These are phyloP conservation scores for Nitzschia inconspicua DNA, from an alignment of 108 stramenopile genomes.

Conservation along the genomic window DNA sequence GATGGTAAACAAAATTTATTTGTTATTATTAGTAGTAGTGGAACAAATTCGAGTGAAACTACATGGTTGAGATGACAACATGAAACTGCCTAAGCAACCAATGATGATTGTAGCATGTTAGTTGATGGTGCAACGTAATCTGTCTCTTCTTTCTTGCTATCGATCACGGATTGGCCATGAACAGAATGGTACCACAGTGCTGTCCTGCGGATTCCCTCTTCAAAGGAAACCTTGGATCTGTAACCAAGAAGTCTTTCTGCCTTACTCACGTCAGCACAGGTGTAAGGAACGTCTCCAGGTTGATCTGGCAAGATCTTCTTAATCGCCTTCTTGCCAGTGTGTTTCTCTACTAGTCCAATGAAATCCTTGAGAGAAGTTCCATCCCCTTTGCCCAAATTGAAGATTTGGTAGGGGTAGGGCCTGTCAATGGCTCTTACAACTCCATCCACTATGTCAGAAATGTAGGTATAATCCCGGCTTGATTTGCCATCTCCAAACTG, in stretches of 20 bases:
- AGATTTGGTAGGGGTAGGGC: constrained; percentile 82
- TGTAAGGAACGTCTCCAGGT: constrained; percentile 93
- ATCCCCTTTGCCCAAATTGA: constrained; percentile 89
- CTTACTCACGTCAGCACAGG: constrained; percentile 89
- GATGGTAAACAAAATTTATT: background rate
- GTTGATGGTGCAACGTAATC: background rate
- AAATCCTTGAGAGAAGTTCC: constrained; percentile 82
- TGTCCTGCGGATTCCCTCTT: constrained; percentile 85
- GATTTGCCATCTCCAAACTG: constrained; percentile 93
- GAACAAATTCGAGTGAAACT: too few species aligned
- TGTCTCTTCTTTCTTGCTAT: background rate
- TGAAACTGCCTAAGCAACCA: too few species aligned
- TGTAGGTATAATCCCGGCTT: constrained; percentile 91
- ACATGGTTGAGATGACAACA: too few species aligned
- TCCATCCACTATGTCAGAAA: constrained; percentile 91
- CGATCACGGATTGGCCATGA: too few species aligned
- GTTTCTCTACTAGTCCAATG: constrained; percentile 77
- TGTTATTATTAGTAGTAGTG: background rate
- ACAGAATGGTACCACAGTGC: constrained; percentile 85
- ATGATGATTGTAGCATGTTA: too few species aligned
- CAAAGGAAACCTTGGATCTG: constrained; percentile 77
- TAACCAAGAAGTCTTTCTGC: constrained; percentile 80
- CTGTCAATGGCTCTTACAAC: constrained; percentile 84
- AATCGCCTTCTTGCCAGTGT: constrained; percentile 73
- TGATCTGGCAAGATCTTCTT: constrained; percentile 82